A percentile compares a stretch with the other conserved stretches of the same genome.
These are phyloP conservation scores for Laetiporus sulphureus DNA, from an alignment of 1,284 basidiomycete genomes.

Conservation along the genomic window DNA sequence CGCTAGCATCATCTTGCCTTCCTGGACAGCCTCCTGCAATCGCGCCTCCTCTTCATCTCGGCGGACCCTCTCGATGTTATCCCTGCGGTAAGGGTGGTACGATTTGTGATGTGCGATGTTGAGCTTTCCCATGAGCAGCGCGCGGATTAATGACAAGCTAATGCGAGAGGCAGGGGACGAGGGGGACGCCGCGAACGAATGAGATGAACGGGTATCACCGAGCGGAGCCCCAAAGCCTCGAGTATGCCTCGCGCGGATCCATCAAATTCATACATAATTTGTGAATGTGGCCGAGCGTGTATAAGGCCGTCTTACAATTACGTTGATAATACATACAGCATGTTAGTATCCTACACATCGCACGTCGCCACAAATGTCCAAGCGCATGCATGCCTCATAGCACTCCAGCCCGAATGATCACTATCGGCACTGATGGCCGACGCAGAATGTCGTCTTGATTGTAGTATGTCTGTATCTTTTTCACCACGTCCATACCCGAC, in stretches of 20 bases:
- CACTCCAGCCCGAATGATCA: conserved; percentile 22
- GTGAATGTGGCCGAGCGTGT: no score
- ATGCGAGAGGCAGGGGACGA: background rate
- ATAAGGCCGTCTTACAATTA: no score
- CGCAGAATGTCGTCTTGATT: conserved; percentile 27
- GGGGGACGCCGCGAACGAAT: background rate
- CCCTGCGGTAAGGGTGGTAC: conserved; percentile 79
- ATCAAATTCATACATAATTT: no score
- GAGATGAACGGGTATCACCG: no score
- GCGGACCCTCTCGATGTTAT: conserved; percentile 77
- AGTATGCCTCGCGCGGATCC: no score
- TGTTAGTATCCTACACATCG: no score
- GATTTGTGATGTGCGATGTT: conserved; percentile 89
- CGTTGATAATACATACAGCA: no score
- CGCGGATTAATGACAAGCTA: background rate
- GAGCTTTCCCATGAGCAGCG: conserved; percentile 65
- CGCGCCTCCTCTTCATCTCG: conserved; percentile 78
- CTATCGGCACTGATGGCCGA: conserved; percentile 27
- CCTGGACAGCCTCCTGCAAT: conserved; percentile 55
- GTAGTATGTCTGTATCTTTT: conserved; percentile 30
- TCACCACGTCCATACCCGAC: conserved; percentile 36
- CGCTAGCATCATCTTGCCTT: conserved; percentile 65
- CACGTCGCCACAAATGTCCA: background rate
- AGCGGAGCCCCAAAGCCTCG: no score
- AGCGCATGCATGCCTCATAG: conserved; percentile 3